Percentiles rank a stretch among this genome's conserved stretches.
These are phyloP conservation scores for Ophioceras dolichostomum DNA, from an alignment of 2,329 filamentous ascomycete species.

Conservation along the genomic window DNA sequence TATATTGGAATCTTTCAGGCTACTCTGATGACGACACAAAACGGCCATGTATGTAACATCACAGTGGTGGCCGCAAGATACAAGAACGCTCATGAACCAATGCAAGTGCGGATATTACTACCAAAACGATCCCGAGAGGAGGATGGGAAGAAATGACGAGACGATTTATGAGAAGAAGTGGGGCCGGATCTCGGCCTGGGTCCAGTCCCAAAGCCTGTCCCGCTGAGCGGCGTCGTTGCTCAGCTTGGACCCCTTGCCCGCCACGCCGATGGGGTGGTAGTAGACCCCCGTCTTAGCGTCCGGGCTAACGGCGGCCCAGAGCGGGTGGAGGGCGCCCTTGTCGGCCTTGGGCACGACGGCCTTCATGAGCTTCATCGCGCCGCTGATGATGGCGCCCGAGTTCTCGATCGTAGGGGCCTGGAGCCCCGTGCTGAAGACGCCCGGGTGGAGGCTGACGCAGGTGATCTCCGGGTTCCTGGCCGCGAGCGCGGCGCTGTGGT, in stretches of 20 bases:
- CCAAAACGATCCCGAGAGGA: no score
- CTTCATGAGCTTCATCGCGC: background rate
- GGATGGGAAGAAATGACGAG: no score
- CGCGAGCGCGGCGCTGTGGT: slow-evolving; percentile 16
- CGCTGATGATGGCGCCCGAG: background rate
- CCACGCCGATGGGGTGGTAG: slow-evolving; percentile 19
- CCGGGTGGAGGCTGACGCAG: slow-evolving; percentile 15
- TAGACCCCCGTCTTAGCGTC: slow-evolving; percentile 17
- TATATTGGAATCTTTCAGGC: no score
- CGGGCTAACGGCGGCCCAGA: slow-evolving; percentile 24
- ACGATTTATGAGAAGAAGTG: background rate
- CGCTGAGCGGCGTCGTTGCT: slow-evolving; percentile 13
- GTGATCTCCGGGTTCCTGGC: slow-evolving; percentile 12
- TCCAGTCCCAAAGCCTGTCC: slow-evolving; percentile 18
- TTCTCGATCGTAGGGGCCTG: background rate
- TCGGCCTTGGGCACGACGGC: slow-evolving; percentile 11
- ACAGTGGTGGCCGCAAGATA: no score
- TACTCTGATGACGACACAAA: no score
- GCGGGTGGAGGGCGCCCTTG: slow-evolving; percentile 19
- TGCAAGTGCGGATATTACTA: no score
- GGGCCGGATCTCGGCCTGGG: slow-evolving; percentile 13
- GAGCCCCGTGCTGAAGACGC: slow-evolving; percentile 12
- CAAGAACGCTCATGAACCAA: no score
- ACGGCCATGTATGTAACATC: no score
- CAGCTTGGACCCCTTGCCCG: slow-evolving; percentile 6